Conservation (phyloP, 2,329 filamentous ascomycete genomes). For the Sphaerulina populicola region DNA sequence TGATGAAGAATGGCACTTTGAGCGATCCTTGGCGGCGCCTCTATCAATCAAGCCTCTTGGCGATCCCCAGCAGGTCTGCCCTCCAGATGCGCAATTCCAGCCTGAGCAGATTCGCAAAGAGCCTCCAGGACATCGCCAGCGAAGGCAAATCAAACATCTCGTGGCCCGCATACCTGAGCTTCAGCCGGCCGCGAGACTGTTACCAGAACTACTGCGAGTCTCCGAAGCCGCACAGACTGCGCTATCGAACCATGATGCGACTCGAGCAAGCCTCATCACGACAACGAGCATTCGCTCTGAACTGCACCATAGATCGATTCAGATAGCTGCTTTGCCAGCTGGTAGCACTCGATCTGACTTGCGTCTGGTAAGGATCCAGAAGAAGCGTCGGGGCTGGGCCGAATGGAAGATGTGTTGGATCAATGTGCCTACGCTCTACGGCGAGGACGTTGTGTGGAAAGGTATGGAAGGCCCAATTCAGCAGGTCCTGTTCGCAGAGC, state of each 20-base stretch:
- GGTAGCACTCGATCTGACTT: constrained; percentile 54
- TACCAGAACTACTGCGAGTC: constrained; percentile 20
- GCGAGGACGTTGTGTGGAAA: constrained; percentile 50
- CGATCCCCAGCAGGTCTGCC: not conserved
- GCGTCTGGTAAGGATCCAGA: constrained; percentile 46
- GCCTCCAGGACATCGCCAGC: not conserved
- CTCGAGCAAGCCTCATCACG: constrained; percentile 43
- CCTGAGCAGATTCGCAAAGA: not conserved
- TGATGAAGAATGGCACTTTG: constrained; percentile 39
- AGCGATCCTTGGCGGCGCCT: constrained; percentile 7
- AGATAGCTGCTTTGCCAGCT: constrained; percentile 32
- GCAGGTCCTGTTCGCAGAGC: constrained; percentile 47
- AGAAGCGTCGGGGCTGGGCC: constrained; percentile 50
- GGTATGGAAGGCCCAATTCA: constrained; percentile 47
- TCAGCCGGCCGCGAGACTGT: constrained; percentile 13
- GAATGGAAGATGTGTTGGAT: constrained; percentile 42
- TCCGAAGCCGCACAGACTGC: constrained; percentile 31
- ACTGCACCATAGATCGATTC: constrained; percentile 26
- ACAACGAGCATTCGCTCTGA: constrained; percentile 48
- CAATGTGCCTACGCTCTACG: constrained; percentile 39
- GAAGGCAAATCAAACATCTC: constrained; percentile 19
- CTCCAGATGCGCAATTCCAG: not conserved
- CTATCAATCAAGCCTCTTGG: constrained; percentile 25
- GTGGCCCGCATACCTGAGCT: constrained; percentile 22
- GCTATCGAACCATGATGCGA: constrained; percentile 34